Evolutionary conservation across 2,329 filamentous ascomycete species (phyloP), one percentile per base, ranked within the genome.

Genomic region (Thelonectria blattea): DNA sequence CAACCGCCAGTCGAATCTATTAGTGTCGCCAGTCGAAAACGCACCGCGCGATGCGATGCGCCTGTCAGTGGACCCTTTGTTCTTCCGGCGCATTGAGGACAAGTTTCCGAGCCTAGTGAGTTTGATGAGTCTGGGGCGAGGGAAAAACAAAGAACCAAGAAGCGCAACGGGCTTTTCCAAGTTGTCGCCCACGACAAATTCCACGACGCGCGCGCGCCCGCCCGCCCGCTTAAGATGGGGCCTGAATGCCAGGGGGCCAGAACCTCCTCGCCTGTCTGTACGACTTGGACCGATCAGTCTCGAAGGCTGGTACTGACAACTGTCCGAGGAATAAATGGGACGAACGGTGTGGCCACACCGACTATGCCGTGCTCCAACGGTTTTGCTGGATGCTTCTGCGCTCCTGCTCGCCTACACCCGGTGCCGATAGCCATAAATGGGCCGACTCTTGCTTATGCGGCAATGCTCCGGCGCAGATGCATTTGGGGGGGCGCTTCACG

Each of bases 191-290:
- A 51, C 52, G 41, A 54, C 51, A 51, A 52, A 46, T 61, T 58
- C 59, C 60, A 56, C 56, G 56, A 59, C 60, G 56, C 51, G 60
- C 60, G 51, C 54, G 52, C 58, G 22, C 22, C 22, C 47, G 50
- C 59, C 50, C 59, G 45, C 52, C 22, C 45, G 52, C 43, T 48
- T 37, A 37, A 34, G 32, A 49, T 34, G 45, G 45, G 52, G 20
- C 32, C 30, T 22, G 9, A 2, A 30, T 24, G 20, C n/a, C 57
- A 42, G 46, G 39, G 56, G 57, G 39, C 52, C 46, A 60, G 47
- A 51, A 41, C 47, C 42, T 60, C 47, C 34, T 48, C 52, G 45
- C 27, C 49, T 24, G 24, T 15, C 32, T 22, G 22, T 24, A 41
- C 52, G 27, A 52, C 24, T 17, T 34, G 52, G 27, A 41, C 52